Evolutionary conservation across 2,329 filamentous ascomycete genomes (phyloP), one percentile per base, ranked within the genome.

Genomic region (Epichloe sylvatica): DNA sequence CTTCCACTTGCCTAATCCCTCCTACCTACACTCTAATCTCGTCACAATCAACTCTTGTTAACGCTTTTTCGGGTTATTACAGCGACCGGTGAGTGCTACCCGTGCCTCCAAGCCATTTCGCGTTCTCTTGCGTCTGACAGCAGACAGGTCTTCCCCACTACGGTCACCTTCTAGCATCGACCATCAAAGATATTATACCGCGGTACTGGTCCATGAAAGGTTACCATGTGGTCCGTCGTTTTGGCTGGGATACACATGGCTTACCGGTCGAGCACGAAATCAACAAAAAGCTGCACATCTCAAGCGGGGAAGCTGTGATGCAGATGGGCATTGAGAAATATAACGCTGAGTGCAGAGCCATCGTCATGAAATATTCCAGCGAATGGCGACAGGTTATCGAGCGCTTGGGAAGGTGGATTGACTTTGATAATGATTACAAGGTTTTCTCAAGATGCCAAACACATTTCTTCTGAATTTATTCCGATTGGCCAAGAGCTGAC

Each of bases 141-240:
- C 21, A 51, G 6, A 13, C 25, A 23, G 38, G 35, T 17, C 21
- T 58, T 2, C 58, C 57, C 13, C 58, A 59, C 46, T 58, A 70
- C 52, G 71, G 72, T 57, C 86, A 90, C 66, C 70, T 90, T 44
- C 76, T 91, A 55, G 84, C 87, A 40, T 91, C 86, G 23, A 94
- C 87, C 47, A 92, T 94, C 70, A 94, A 94, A 68, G 88, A 94
- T 64, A 90, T 92, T 52, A 91, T 94, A 57, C 86, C 88, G 8
- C 74, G 88, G 56, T 94, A 94, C 67, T 94, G 87, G 85, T 86
- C 86, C 49, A 92, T 92, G 86, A 89, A 90, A 64, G 88, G 88
- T 8, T 83, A 83, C 63, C 83, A 90, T 71, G 87, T 94, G 45
- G 84, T 87, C 70, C 77, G 88, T 55, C 76, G 86, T 49, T 92